phyloP scores from a whole-genome alignment of 345 rosid species.

The Kandelia obovata region DNA sequence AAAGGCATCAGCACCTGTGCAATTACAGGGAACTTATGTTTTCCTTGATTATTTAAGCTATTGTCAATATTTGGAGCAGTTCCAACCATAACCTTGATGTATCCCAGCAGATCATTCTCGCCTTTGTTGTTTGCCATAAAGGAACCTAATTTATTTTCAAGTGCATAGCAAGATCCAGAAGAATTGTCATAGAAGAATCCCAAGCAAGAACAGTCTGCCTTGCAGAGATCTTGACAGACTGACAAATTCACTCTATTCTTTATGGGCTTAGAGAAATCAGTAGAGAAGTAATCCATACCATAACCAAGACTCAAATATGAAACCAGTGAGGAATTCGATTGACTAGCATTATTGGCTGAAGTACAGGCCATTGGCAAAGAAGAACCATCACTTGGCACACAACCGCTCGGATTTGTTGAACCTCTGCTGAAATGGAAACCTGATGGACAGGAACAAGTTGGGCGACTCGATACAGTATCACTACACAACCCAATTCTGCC shows the following conservation, averaged over 20 bases:
- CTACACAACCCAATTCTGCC: constrained; percentile 57
- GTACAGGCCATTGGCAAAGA: constrained; percentile 59
- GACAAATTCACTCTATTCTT: constrained; percentile 41
- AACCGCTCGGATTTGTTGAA: constrained; percentile 31
- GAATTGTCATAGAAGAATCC: constrained; percentile 61
- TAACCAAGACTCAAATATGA: constrained; percentile 44
- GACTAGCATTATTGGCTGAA: constrained; percentile 30
- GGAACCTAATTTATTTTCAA: constrained; percentile 61
- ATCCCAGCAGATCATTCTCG: constrained; percentile 37
- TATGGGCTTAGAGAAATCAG: constrained; percentile 45
- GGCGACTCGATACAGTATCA: constrained; percentile 25
- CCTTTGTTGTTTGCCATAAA: constrained; percentile 33
- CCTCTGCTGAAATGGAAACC: constrained; percentile 30
- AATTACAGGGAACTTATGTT: constrained; percentile 38
- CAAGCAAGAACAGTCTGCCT: constrained; percentile 58
- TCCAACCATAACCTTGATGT: constrained; percentile 47
- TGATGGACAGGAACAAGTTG: constrained; percentile 66
- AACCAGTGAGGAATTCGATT: constrained; percentile 31
- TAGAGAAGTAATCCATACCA: constrained; percentile 57
- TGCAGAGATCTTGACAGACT: constrained; percentile 57
- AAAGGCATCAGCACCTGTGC: constrained; percentile 68
- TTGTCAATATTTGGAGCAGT: constrained; percentile 14
- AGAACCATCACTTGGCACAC: constrained; percentile 46
- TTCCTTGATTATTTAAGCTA: constrained; percentile 21
- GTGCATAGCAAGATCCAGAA: constrained; percentile 59